Percentiles rank a stretch among this genome's conserved stretches.
Conservation (phyloP, 2,329 filamentous ascomycete genomes). For the Helicocarpus griseus region DNA sequence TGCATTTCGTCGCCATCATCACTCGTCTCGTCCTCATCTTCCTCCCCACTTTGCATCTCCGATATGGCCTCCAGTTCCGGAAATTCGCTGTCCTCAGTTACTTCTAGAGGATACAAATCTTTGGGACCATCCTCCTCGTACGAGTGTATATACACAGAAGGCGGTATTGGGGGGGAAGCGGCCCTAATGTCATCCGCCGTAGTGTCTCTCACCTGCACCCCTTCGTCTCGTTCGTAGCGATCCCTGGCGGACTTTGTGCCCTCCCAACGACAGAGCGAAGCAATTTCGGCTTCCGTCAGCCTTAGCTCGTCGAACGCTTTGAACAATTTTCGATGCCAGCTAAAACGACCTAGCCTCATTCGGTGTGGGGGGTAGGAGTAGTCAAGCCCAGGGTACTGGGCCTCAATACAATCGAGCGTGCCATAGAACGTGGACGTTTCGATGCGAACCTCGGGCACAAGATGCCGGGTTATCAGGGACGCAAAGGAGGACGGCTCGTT, state of each 20-base stretch:
- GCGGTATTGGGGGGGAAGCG: constrained; percentile 35
- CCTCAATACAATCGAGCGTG: constrained; percentile 53
- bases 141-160: constrained; percentile 24
- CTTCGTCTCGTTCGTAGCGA: constrained; percentile 44
- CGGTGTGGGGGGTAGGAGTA: constrained; percentile 54
- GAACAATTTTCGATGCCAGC: constrained; percentile 52
- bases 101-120: neutral
- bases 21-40: constrained; percentile 30
- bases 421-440: constrained; percentile 58
- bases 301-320: constrained; percentile 50
- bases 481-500: constrained; percentile 51
- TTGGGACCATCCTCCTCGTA: constrained; percentile 6
- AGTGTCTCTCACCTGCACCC: constrained; percentile 50
- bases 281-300: constrained; percentile 51
- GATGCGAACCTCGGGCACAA: constrained; percentile 55
- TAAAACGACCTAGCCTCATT: constrained; percentile 52
- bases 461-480: constrained; percentile 50
- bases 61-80: neutral
- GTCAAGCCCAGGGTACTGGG: constrained; percentile 57
- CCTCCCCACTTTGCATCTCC: neutral
- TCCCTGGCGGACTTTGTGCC: constrained; percentile 40
- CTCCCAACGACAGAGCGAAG: constrained; percentile 52
- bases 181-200: constrained; percentile 48
- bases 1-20: constrained; percentile 39
- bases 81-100: neutral